These are phyloP conservation scores for Jamesozyma piceae DNA, from an alignment of 805 yeast species.

Conservation along the genomic window DNA sequence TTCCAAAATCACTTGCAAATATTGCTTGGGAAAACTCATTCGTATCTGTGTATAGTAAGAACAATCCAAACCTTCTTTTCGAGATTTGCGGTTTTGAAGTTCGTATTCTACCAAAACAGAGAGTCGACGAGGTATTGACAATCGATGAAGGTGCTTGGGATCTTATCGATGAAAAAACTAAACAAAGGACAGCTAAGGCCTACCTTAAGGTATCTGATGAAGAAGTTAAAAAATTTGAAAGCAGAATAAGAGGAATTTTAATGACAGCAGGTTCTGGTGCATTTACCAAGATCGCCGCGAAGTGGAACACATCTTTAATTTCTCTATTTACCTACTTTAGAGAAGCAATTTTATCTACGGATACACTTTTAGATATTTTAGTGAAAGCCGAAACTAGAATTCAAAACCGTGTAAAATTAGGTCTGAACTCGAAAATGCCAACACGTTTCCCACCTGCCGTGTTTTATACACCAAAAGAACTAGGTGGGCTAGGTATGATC, in stretches of 20 bases:
- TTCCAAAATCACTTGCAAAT: slow-evolving; percentile 66
- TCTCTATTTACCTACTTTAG: slow-evolving; percentile 82
- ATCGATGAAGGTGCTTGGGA: slow-evolving; percentile 89
- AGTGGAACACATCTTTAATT: slow-evolving; percentile 90
- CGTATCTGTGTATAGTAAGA: slow-evolving; percentile 82
- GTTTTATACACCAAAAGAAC: slow-evolving; percentile 91
- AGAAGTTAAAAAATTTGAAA: slow-evolving; percentile 71
- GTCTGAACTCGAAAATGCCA: slow-evolving; percentile 96
- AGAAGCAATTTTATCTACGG: slow-evolving; percentile 86
- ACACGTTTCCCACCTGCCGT: slow-evolving; percentile 98
- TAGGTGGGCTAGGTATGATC: slow-evolving; percentile 96
- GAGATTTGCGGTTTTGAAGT: slow-evolving; percentile 95
- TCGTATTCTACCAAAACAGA: slow-evolving; percentile 66
- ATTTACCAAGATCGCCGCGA: slow-evolving; percentile 84
- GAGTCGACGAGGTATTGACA: slow-evolving; percentile 46
- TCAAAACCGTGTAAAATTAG: slow-evolving; percentile 89
- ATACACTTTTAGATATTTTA: slow-evolving; percentile 61
- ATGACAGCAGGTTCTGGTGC: slow-evolving; percentile 96
- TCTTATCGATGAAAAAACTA: slow-evolving; percentile 55
- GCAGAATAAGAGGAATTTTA: slow-evolving; percentile 76
- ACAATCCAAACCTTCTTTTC: slow-evolving; percentile 80
- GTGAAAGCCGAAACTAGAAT: slow-evolving; percentile 90
- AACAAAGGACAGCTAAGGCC: slow-evolving; percentile 84
- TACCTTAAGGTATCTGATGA: slow-evolving; percentile 72
- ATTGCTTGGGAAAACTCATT: slow-evolving; percentile 72